phyloP scores from a whole-genome alignment of 73 alveolate species.

The Paramecium biaurelia region DNA sequence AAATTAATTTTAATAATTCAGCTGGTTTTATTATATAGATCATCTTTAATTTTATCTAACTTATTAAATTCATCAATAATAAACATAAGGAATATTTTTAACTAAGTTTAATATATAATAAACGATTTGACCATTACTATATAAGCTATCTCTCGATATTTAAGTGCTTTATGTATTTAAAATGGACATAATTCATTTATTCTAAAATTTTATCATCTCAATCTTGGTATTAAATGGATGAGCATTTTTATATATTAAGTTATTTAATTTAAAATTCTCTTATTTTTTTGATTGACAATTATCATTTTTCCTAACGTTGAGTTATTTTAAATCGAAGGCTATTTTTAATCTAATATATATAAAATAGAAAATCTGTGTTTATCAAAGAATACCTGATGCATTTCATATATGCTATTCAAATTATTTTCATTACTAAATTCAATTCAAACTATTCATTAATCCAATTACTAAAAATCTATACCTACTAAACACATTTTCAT shows the following conservation, averaged over 20 bases:
- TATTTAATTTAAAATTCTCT: not conserved
- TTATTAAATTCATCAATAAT: not conserved
- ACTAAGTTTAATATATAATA: not conserved
- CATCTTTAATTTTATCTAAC: not conserved
- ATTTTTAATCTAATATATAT: not conserved
- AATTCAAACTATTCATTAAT: not conserved
- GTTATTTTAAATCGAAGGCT: too few species aligned
- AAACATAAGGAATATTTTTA: not conserved
- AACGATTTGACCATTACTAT: not conserved
- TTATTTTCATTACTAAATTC: too few species aligned
- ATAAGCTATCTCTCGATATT: not conserved
- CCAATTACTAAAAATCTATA: not conserved
- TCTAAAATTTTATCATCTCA: not conserved
- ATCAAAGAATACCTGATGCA: too few species aligned
- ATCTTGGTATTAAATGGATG: not conserved
- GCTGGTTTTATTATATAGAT: too few species aligned
- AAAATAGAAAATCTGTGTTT: too few species aligned
- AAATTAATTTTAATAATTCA: not conserved
- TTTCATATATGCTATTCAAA: too few species aligned
- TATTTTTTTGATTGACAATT: too few species aligned
- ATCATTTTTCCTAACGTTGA: not conserved
- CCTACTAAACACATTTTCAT: too few species aligned
- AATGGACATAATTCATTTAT: not conserved
- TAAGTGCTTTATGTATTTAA: too few species aligned
- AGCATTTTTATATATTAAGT: not conserved